phyloP scores from a whole-genome alignment of 2,329 filamentous ascomycete genomes.

The Microsporum audouinii region DNA sequence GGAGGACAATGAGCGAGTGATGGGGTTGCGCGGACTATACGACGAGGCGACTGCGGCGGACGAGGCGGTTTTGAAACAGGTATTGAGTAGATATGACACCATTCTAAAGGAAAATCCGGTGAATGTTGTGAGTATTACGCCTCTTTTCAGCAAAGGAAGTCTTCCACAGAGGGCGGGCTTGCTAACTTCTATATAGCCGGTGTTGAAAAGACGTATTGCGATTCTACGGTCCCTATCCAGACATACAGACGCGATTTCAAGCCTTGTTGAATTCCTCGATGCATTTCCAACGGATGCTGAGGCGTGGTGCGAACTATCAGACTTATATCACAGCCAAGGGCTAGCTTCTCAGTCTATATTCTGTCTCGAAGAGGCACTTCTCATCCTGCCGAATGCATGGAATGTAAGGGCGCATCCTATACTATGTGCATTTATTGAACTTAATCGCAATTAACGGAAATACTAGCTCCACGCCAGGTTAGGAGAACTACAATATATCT shows the following conservation, averaged over 20 bases:
- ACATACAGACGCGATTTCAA: constrained; percentile 59
- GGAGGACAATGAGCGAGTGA: constrained; percentile 68
- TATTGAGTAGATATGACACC: constrained; percentile 67
- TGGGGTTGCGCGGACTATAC: constrained; percentile 70
- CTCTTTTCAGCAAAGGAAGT: neutral
- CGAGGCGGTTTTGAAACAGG: constrained; percentile 51
- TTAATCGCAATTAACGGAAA: neutral
- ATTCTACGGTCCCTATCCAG: constrained; percentile 64
- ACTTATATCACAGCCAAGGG: constrained; percentile 71
- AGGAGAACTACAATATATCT: constrained; percentile 71
- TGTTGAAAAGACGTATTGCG: constrained; percentile 73
- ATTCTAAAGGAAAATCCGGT: constrained; percentile 62
- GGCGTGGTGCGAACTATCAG: constrained; percentile 82
- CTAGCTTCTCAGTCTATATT: constrained; percentile 74
- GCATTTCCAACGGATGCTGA: constrained; percentile 82
- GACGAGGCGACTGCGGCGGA: constrained; percentile 69
- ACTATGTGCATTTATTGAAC: too few relatives aligned
- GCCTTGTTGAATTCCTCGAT: constrained; percentile 64
- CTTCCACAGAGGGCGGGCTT: neutral
- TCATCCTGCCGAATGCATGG: constrained; percentile 86
- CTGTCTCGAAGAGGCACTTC: constrained; percentile 77
- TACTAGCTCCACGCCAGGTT: constrained; percentile 69
- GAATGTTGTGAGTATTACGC: constrained; percentile 52
- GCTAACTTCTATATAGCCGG: constrained; percentile 44
- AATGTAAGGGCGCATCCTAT: constrained; percentile 51